These are phyloP conservation scores for Ilyonectria destructans DNA, from an alignment of 2,329 filamentous ascomycete species.

Conservation along the genomic window DNA sequence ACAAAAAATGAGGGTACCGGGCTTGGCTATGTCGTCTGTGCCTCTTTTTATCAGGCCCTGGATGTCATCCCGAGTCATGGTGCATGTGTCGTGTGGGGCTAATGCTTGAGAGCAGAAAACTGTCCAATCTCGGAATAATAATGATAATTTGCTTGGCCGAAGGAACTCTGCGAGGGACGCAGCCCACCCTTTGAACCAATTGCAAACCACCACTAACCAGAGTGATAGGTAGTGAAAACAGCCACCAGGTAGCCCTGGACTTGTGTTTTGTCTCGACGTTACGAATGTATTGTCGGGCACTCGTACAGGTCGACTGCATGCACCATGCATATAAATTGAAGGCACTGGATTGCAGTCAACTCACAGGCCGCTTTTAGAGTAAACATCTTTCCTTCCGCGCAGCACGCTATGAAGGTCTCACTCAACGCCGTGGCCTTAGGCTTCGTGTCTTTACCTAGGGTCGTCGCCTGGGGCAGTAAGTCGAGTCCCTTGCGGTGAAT, in stretches of 20 bases:
- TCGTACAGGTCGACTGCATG: not conserved
- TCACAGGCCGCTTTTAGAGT: not conserved
- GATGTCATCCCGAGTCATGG: too few relatives aligned
- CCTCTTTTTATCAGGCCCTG: too few relatives aligned
- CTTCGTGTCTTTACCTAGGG: slow-evolving; percentile 54
- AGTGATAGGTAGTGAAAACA: not conserved
- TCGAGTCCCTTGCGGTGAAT: slow-evolving; percentile 26
- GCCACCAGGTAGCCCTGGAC: not conserved
- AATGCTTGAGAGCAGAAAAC: too few relatives aligned
- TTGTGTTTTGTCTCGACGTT: not conserved
- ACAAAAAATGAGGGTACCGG: too few relatives aligned
- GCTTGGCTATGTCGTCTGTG: too few relatives aligned
- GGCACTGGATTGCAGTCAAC: not conserved
- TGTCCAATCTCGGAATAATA: too few relatives aligned
- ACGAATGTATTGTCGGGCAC: not conserved
- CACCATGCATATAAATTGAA: not conserved
- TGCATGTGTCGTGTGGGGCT: too few relatives aligned
- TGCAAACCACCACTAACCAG: not conserved
- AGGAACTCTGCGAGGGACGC: too few relatives aligned
- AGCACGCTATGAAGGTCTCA: slow-evolving; percentile 54
- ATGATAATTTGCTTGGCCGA: too few relatives aligned
- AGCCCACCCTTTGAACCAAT: too few relatives aligned
- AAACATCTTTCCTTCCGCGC: not conserved
- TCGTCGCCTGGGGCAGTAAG: slow-evolving; percentile 62
- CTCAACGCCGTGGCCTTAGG: slow-evolving; percentile 49